These are phyloP conservation scores for Lanmaoa rubissima DNA, from an alignment of 768 basidiomycete species.

Conservation along the genomic window DNA sequence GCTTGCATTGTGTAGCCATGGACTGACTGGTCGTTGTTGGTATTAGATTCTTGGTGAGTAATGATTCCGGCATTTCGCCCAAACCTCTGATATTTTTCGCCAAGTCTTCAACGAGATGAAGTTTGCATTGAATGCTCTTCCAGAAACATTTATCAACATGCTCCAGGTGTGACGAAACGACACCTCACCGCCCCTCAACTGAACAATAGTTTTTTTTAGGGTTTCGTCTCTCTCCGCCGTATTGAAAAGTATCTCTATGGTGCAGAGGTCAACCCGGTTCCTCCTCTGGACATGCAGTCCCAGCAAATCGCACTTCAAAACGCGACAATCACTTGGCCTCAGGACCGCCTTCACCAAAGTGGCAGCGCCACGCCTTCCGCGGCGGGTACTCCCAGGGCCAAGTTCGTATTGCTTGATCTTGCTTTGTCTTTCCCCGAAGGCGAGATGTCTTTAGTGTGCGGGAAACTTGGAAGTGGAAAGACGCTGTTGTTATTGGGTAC, in stretches of 20 bases:
- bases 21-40: neutral
- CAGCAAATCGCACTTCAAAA: constrained; percentile 71
- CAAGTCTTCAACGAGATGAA: constrained; percentile 85
- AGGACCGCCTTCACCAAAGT: constrained; percentile 54
- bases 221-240: constrained; percentile 80
- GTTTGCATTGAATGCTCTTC: constrained; percentile 82
- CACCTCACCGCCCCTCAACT: neutral
- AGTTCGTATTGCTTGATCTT: constrained; percentile 80
- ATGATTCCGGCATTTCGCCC: neutral
- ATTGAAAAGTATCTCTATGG: constrained; percentile 86
- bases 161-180: constrained; percentile 54
- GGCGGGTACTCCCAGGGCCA: constrained; percentile 69
- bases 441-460: constrained; percentile 80
- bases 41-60: constrained; percentile 42
- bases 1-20: neutral
- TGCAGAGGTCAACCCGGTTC: constrained; percentile 66
- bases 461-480: constrained; percentile 88
- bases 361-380: constrained; percentile 51
- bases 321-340: constrained; percentile 90
- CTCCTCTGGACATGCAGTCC: constrained; percentile 54
- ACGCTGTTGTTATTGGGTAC: constrained; percentile 73
- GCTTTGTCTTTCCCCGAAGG: constrained; percentile 75
- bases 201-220: constrained; percentile 36
- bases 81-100: constrained; percentile 1
- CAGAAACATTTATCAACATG: constrained; percentile 88